phyloP scores from a whole-genome alignment of 768 basidiomycete species.

The Postia placenta region DNA sequence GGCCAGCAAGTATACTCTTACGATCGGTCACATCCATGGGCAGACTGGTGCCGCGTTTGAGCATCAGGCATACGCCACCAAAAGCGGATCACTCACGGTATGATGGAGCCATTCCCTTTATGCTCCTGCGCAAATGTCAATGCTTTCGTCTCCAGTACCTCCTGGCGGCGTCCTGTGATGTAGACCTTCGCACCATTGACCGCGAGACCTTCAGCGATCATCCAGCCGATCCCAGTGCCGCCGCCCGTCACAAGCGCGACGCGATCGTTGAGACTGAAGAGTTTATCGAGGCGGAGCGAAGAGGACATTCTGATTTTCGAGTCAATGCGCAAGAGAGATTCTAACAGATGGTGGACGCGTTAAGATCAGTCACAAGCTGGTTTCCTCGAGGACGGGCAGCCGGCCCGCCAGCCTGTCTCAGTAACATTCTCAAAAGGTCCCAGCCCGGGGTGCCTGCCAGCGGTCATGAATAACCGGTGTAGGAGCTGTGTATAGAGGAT shows the following conservation, averaged over 20 bases:
- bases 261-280: slow-evolving; percentile 47
- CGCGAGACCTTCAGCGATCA: slow-evolving; percentile 70
- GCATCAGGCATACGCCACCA: neutral
- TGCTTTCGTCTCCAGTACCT: slow-evolving; percentile 52
- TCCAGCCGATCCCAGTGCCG: slow-evolving; percentile 51
- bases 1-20: slow-evolving; percentile 53
- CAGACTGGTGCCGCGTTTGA: slow-evolving; percentile 32
- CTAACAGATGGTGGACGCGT: neutral
- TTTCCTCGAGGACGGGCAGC: slow-evolving; percentile 1
- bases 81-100: slow-evolving; percentile 42
- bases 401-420: neutral
- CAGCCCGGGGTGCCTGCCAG: neutral
- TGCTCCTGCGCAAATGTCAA: slow-evolving; percentile 38
- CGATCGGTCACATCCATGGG: slow-evolving; percentile 70
- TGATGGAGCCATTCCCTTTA: slow-evolving; percentile 38
- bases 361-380: neutral
- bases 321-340: neutral
- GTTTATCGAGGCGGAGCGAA: slow-evolving; percentile 10
- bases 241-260: slow-evolving; percentile 45
- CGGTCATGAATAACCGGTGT: neutral
- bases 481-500: neutral
- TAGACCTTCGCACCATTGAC: slow-evolving; percentile 78
- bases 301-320: slow-evolving; percentile 6
- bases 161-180: slow-evolving; percentile 63
- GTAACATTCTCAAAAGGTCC: neutral